Evolutionary conservation across 495 filamentous ascomycete genomes (phyloP).

Genomic region (Elasticomyces elasticus): DNA sequence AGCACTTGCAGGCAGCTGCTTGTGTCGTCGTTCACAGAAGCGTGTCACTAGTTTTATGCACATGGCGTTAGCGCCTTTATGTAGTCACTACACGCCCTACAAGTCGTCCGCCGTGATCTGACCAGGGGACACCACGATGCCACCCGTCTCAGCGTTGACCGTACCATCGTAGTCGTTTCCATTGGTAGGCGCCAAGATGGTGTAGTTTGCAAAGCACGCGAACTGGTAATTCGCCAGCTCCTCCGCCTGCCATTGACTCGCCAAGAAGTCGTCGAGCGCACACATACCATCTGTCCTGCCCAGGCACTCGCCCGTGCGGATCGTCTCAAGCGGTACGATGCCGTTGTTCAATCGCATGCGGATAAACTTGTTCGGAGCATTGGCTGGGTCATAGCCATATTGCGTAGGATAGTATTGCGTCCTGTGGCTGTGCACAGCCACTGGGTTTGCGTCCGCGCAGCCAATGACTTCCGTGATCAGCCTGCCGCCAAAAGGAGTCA

Average conservation of each 20-base stretch:
- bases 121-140: conserved; percentile 6
- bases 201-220: conserved; percentile 36
- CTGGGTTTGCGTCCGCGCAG: conserved; percentile 26
- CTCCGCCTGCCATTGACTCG: conserved; percentile 26
- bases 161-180: conserved; percentile 35
- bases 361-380: conserved; percentile 34
- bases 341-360: conserved; percentile 36
- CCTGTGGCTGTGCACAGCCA: conserved; percentile 19
- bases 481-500: conserved; percentile 35
- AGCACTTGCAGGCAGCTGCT: too few relatives aligned
- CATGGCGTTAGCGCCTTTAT: too few relatives aligned
- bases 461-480: conserved; percentile 35
- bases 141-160: conserved; percentile 18
- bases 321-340: conserved; percentile 33
- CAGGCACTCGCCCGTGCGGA: conserved; percentile 29
- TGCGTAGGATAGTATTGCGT: conserved; percentile 30
- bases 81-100: too few relatives aligned
- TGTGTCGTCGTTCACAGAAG: too few relatives aligned
- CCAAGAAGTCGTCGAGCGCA: conserved; percentile 25
- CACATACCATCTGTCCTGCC: conserved; percentile 34
- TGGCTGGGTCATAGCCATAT: conserved; percentile 31
- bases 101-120: conserved; percentile 14
- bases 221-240: conserved; percentile 30
- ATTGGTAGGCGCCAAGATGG: conserved; percentile 26
- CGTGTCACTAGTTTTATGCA: too few relatives aligned